These are phyloP conservation scores for Globisporangium recalcitrans DNA, from an alignment of 352 stramenopile genomes.

Conservation along the genomic window DNA sequence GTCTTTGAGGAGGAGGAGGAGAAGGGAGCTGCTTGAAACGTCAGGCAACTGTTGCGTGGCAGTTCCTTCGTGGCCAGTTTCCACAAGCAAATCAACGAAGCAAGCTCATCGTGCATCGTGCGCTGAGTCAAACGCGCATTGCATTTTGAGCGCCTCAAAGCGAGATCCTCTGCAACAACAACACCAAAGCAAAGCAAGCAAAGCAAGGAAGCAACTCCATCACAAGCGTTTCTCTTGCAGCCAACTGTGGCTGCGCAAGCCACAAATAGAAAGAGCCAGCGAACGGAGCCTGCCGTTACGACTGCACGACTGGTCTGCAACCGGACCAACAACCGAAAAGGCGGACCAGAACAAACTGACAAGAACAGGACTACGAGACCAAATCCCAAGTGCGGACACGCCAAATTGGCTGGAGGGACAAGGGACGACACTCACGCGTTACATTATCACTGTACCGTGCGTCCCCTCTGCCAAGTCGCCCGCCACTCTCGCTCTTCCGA, in stretches of 20 bases:
- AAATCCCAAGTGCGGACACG: not conserved
- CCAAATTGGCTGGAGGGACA: not conserved
- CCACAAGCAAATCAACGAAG: not conserved
- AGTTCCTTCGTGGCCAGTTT: not conserved
- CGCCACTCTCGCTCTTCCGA: not conserved
- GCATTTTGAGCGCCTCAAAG: not conserved
- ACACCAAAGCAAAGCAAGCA: not conserved
- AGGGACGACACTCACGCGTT: not conserved
- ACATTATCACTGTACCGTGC: not conserved
- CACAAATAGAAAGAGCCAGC: conserved; percentile 4
- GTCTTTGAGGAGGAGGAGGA: not conserved
- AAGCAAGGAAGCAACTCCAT: not conserved
- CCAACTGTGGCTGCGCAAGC: not conserved
- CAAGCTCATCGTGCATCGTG: not conserved
- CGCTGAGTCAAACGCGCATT: not conserved
- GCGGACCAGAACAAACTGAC: not conserved
- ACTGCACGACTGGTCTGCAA: not conserved
- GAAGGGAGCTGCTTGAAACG: not conserved
- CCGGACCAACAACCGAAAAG: not conserved
- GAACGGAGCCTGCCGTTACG: not conserved
- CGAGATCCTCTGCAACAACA: not conserved
- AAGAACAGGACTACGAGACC: not conserved
- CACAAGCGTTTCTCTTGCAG: no score
- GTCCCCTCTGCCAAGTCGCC: not conserved
- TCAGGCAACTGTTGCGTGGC: not conserved